Evolutionary conservation across 345 rosid species (phyloP).

Genomic region (Abelmoschus esculentus): DNA sequence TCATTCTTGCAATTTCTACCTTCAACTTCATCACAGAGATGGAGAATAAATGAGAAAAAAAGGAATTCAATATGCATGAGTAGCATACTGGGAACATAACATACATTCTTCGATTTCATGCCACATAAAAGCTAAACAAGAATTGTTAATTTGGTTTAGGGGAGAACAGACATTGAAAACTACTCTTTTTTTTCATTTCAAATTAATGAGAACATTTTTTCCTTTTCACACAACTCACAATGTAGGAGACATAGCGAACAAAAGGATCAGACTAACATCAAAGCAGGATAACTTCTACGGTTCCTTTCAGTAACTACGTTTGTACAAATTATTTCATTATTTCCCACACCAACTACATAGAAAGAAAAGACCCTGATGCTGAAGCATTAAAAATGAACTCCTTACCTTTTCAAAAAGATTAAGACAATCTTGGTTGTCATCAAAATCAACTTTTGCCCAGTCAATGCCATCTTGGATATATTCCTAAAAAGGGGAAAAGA

Average conservation of each 20-base stretch:
- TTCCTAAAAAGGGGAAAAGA: slow-evolving; percentile 41
- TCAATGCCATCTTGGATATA: slow-evolving; percentile 97
- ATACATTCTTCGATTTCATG: background rate
- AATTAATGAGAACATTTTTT: background rate
- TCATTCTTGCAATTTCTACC: background rate
- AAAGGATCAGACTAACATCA: background rate
- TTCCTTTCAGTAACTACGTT: background rate
- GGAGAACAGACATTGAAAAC: background rate
- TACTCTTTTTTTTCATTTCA: background rate
- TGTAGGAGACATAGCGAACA: background rate
- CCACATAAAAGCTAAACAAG: background rate
- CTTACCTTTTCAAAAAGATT: slow-evolving; percentile 96
- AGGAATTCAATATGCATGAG: background rate
- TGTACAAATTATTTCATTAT: background rate
- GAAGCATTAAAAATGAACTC: background rate
- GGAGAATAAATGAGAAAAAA: background rate
- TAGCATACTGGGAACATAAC: background rate
- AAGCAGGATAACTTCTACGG: background rate
- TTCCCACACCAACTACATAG: background rate
- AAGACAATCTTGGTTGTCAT: slow-evolving; percentile 96
- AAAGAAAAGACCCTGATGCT: background rate
- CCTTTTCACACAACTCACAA: background rate
- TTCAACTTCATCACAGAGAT: background rate
- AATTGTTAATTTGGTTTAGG: background rate
- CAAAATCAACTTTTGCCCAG: slow-evolving; percentile 95